These are phyloP conservation scores for Aphanomyces euteiches DNA, from an alignment of 352 stramenopile genomes.

Conservation along the genomic window DNA sequence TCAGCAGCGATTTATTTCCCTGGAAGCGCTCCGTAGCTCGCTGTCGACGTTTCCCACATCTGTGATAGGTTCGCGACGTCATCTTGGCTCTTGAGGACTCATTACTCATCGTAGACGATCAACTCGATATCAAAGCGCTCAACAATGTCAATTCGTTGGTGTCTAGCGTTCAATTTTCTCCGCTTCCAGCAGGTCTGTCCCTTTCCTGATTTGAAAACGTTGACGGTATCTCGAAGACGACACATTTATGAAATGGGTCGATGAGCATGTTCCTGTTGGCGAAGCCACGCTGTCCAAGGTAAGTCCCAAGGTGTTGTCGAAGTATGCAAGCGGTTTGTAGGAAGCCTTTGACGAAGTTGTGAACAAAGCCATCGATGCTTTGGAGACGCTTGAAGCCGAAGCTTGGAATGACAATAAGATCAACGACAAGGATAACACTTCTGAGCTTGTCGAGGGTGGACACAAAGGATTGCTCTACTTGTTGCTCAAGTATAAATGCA, in stretches of 20 bases:
- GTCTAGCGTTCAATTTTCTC: neutral
- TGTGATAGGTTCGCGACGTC: slow-evolving; percentile 20
- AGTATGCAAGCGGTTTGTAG: neutral
- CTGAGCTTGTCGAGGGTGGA: neutral
- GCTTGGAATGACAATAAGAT: neutral
- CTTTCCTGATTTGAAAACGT: neutral
- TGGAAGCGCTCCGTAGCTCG: neutral
- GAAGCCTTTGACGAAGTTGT: slow-evolving; percentile 15
- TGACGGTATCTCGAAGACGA: neutral
- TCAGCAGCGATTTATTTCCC: slow-evolving; percentile 2
- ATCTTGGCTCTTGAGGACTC: neutral
- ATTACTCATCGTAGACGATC: slow-evolving; percentile 9
- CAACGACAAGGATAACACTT: neutral
- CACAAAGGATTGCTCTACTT: neutral
- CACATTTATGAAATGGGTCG: slow-evolving; percentile 3
- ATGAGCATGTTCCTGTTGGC: slow-evolving; percentile 2
- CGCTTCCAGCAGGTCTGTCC: slow-evolving; percentile 4
- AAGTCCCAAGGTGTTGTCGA: neutral
- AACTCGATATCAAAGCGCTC: slow-evolving; percentile 25
- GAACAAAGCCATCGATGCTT: neutral
- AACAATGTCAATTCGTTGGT: slow-evolving; percentile 12
- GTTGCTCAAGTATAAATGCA: slow-evolving; percentile 20
- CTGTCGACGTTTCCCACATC: slow-evolving; percentile 4
- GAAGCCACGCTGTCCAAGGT: slow-evolving; percentile 17
- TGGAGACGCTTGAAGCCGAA: neutral